Base-by-base conservation (phyloP, 2,329 filamentous ascomycete genomes). In the Incumbomyces lentus region DNA sequence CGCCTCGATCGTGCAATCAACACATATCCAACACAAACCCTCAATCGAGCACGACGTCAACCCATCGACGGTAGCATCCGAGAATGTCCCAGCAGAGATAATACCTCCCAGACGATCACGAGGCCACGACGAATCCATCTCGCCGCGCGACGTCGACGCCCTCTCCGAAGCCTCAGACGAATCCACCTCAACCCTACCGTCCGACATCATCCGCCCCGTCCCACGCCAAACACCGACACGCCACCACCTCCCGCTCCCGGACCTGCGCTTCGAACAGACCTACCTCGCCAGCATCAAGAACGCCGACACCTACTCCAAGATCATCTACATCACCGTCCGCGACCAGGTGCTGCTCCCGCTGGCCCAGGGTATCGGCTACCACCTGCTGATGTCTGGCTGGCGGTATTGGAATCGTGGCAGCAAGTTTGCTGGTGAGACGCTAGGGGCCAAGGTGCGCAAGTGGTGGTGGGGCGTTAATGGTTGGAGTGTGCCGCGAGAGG, bases 381-480 rank as follows among this genome's bases (percentile, higher is more conserved):
- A 89, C 50, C 73, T 96, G 33, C 75, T 82, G 12, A 75, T 95
- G 45, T 79, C 79, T 55, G 92, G 90, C 47, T 96, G 90, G 90
- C 81, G 87, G 59, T 76, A 84, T 62, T 95, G 85, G 85, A 95
- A 96, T 65, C 75, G 77, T 50, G 83, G 76, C 49, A 82, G 86
- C 12, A 80, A 81, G 60, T 74, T 95, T 55, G 81, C 79, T 52
- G 92, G 92, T 7, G 79, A 78, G 56, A 81, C 79, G 19, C 69
- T 85, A 13, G 92, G 92, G 17, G 85, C 53, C 6, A 78, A 77
- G 55, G 68, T 92, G 40, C 75, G 92, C 57, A 74, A 88, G 55
- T 96, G 90, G 92, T 98, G 92, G 90, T 95, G 87, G 70, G 78
- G 76, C 17, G 85, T 94, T 14, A 96, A 96, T 61, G 87, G 93